Base-by-base conservation (phyloP, 129 eudicot species). In the Calendula officinalis region DNA sequence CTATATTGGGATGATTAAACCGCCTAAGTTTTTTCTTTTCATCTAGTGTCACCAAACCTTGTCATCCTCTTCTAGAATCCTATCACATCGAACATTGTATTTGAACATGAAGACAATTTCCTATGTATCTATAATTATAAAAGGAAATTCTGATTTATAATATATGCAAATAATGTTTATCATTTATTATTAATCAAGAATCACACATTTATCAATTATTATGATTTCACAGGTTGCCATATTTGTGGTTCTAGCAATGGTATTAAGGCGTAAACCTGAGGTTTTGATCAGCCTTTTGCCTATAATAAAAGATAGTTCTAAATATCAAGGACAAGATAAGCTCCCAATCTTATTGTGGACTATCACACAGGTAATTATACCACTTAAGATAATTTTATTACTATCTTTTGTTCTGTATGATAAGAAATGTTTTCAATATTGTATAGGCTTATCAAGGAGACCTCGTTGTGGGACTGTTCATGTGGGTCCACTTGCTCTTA, bases 281-380 rank as follows among this genome's bases (percentile, higher is more conserved):
- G 80, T 79, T 9, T 55, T 83, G 60, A 74, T 83, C 56, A 42
- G 72, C 61, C 54, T 83, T 55, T 46, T 83, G 52, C 67, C 89
- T 5, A 64, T 44, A 35, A 15, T 83, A 59, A 79, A 76, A 62
- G 82, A 79, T 43, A 66, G 64, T 73, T 34, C 67, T 13, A 83
- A 83, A 30, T 83, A 79, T 69, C 79, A 67, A 59, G 89, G 89
- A 42, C 75, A 66, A 54, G 89, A 83, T 59, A 83, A 79, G 72
- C 80, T 83, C 64, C 75, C 84, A 7, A 56, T 83, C 70, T 9
- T 72, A 8, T 56, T 79, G 45, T 83, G 84, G 89, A 47, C 66
- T 66, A 60, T 69, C 50, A 41, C 75, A 47, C 89, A 79, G 85
- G 89, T 83, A 69, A 59, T 45, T 6, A 5, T 3, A 60, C 32